Evolutionary conservation across 1,284 basidiomycete genomes (phyloP).

Genomic region (Austroboletus novae-zelandiae): DNA sequence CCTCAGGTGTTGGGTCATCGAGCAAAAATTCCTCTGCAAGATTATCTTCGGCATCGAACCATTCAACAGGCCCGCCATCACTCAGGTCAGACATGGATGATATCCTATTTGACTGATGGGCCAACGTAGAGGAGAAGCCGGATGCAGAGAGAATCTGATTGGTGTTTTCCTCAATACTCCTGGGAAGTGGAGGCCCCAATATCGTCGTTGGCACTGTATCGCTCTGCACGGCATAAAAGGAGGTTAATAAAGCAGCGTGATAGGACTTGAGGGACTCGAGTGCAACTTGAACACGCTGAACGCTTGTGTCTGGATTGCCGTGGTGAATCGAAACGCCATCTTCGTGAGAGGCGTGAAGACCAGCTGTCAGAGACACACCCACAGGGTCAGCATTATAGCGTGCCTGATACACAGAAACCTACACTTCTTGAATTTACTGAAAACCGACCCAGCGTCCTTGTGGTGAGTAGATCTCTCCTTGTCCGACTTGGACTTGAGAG

Average conservation of each 20-base stretch:
- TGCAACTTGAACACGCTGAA: slow-evolving; percentile 43
- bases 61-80: slow-evolving; percentile 54
- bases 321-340: slow-evolving; percentile 22
- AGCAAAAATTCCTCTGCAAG: slow-evolving; percentile 70
- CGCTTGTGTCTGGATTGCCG: slow-evolving; percentile 15
- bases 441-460: slow-evolving; percentile 39
- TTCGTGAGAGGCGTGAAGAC: slow-evolving; percentile 19
- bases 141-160: slow-evolving; percentile 30
- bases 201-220: slow-evolving; percentile 37
- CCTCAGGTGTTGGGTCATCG: slow-evolving; percentile 44
- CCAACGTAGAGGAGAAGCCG: slow-evolving; percentile 33
- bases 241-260: slow-evolving; percentile 50
- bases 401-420: slow-evolving; percentile 15
- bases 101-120: slow-evolving; percentile 41
- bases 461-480: slow-evolving; percentile 46
- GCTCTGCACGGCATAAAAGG: slow-evolving; percentile 38
- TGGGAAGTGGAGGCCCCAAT: slow-evolving; percentile 43
- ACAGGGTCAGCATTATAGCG: background rate
- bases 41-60: slow-evolving; percentile 66
- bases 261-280: slow-evolving; percentile 60
- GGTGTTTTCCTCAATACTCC: slow-evolving; percentile 51
- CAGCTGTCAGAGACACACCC: slow-evolving; percentile 12
- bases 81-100: slow-evolving; percentile 57
- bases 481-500: slow-evolving; percentile 42
- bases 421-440: slow-evolving; percentile 61